These are phyloP conservation scores for Conidiobolus coronatus DNA, from an alignment of 371 early-diverging fungal genomes.

Conservation along the genomic window DNA sequence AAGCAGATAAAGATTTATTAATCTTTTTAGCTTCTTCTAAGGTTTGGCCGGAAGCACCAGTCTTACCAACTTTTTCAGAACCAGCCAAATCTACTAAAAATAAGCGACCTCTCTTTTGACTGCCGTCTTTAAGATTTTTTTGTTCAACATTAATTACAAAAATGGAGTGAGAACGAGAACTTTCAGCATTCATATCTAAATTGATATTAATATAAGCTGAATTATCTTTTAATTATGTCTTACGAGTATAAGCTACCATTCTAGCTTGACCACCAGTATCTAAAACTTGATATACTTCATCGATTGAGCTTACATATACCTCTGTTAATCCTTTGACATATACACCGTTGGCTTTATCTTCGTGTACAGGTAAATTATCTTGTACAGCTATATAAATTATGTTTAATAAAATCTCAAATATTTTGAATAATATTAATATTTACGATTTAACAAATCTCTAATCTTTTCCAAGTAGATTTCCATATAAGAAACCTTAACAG, in stretches of 20 bases:
- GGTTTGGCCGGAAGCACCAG: constrained; percentile 94
- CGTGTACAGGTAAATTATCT: constrained; percentile 83
- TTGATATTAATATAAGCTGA: background rate
- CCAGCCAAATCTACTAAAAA: constrained; percentile 98
- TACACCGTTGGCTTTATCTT: constrained; percentile 82
- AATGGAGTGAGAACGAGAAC: constrained; percentile 91
- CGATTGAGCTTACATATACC: constrained; percentile 76
- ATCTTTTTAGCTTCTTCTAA: constrained; percentile 99
- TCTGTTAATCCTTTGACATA: constrained; percentile 89
- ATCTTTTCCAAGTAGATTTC: constrained; percentile 99
- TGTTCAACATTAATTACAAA: constrained; percentile 87
- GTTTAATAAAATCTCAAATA: background rate
- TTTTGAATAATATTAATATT: constrained; percentile 9
- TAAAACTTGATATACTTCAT: constrained; percentile 89
- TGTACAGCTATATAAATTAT: constrained; percentile 28
- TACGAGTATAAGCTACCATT: constrained; percentile 79
- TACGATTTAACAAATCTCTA: constrained; percentile 83
- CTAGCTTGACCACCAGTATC: constrained; percentile 70
- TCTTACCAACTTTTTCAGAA: constrained; percentile 96
- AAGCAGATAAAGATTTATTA: constrained; percentile 91
- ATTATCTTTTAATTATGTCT: too few species aligned
- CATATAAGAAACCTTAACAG: constrained; percentile 88
- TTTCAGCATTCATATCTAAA: constrained; percentile 91
- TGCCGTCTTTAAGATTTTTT: constrained; percentile 70
- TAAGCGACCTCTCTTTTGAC: constrained; percentile 70